phyloP scores from a whole-genome alignment of 495 filamentous ascomycete genomes.

The Hypomontagnella submonticulosa region DNA sequence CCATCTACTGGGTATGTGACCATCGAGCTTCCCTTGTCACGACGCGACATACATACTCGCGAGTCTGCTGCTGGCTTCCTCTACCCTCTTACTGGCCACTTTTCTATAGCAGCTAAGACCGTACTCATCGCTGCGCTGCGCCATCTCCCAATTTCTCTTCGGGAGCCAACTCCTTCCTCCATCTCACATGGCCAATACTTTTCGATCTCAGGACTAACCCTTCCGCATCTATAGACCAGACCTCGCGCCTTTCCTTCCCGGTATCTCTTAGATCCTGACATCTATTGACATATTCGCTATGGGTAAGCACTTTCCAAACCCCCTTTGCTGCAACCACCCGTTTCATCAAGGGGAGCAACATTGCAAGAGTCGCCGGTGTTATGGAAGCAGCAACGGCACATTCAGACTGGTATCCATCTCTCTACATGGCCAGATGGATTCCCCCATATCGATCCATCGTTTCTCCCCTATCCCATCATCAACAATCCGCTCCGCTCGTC shows the following conservation, averaged over 20 bases:
- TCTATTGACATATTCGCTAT: constrained; percentile 54
- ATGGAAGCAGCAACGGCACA: constrained; percentile 26
- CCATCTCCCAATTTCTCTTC: not conserved
- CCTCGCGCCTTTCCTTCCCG: constrained; percentile 41
- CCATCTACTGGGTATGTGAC: constrained; percentile 34
- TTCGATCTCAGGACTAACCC: constrained; percentile 26
- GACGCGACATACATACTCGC: not conserved
- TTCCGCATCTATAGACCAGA: constrained; percentile 34
- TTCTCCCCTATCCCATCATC: constrained; percentile 35
- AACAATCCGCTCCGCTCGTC: constrained; percentile 25
- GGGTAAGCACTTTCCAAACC: constrained; percentile 59
- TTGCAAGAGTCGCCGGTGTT: constrained; percentile 44
- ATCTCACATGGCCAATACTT: constrained; percentile 7
- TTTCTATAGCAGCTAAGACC: too few species aligned
- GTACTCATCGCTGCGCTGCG: too few species aligned
- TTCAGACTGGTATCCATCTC: constrained; percentile 3
- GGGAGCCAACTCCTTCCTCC: constrained; percentile 17
- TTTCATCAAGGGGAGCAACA: constrained; percentile 47
- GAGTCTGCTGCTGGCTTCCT: too few species aligned
- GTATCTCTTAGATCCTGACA: constrained; percentile 44
- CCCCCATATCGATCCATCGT: constrained; percentile 39
- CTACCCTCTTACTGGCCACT: too few species aligned
- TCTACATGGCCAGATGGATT: constrained; percentile 25
- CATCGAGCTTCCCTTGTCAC: constrained; percentile 13
- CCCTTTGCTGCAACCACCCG: constrained; percentile 45